Evolutionary conservation across 2,329 filamentous ascomycete genomes (phyloP).

Genomic region (Fusarium albosuccineum): DNA sequence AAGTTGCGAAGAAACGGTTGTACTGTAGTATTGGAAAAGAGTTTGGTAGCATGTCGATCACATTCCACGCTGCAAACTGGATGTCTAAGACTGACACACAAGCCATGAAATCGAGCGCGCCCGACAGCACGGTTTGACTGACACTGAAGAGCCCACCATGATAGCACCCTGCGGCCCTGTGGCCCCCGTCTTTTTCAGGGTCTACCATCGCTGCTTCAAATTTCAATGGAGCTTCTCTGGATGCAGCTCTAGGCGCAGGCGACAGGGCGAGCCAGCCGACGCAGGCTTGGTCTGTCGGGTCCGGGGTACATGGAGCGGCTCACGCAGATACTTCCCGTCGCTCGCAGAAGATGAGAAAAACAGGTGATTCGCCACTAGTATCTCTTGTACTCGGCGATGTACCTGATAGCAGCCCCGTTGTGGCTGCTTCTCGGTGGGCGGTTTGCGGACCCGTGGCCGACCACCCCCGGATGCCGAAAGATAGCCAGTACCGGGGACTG

Average conservation of each 20-base stretch:
- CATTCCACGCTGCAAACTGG: slow-evolving; percentile 3
- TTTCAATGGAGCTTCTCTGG: slow-evolving; percentile 4
- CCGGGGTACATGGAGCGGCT: slow-evolving; percentile 3
- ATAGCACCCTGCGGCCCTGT: not conserved
- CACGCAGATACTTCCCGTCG: slow-evolving; percentile 16
- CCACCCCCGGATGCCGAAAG: slow-evolving; percentile 33
- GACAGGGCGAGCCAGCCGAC: slow-evolving; percentile 25
- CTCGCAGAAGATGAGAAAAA: not conserved
- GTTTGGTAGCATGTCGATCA: slow-evolving; percentile 3
- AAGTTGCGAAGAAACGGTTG: slow-evolving; percentile 1
- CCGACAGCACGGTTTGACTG: slow-evolving; percentile 1
- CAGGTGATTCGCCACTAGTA: slow-evolving; percentile 9
- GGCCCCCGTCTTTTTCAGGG: slow-evolving; percentile 5
- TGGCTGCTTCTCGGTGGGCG: slow-evolving; percentile 22
- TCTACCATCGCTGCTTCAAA: slow-evolving; percentile 16
- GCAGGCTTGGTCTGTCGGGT: slow-evolving; percentile 8
- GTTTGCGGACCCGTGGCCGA: slow-evolving; percentile 29
- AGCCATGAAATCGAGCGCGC: not conserved
- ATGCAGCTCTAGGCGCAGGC: slow-evolving; percentile 27
- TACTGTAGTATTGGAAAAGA: not conserved
- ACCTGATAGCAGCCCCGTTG: slow-evolving; percentile 10
- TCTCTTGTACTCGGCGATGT: slow-evolving; percentile 13
- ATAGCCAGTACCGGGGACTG: slow-evolving; percentile 32
- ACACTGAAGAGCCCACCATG: not conserved
- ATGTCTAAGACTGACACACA: slow-evolving; percentile 2